Evolutionary conservation across 805 yeast genomes (phyloP).

Genomic region (Danielozyma ontarioensis): DNA sequence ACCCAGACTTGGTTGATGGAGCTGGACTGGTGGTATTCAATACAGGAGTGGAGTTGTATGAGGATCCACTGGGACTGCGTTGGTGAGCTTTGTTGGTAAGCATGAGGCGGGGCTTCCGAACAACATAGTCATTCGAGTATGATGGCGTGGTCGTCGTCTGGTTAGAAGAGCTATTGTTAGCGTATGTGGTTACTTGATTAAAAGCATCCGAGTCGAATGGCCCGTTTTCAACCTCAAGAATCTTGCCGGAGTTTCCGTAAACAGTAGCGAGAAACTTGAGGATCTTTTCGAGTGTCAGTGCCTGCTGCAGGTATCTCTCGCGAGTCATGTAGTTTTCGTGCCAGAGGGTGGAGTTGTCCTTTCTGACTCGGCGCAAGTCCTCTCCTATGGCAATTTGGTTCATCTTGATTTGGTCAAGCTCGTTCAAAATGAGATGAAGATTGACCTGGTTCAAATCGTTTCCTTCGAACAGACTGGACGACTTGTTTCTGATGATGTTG

Average conservation of each 20-base stretch:
- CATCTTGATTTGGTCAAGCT: conserved; percentile 68
- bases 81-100: conserved; percentile 34
- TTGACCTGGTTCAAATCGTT: conserved; percentile 31
- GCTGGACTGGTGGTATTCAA: no score
- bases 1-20: no score
- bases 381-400: conserved; percentile 80
- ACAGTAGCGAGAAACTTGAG: conserved; percentile 81
- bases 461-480: conserved; percentile 18
- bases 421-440: conserved; percentile 53
- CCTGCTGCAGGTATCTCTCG: conserved; percentile 80
- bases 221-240: conserved; percentile 28
- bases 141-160: conserved; percentile 3
- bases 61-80: conserved; percentile 8
- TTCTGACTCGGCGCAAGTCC: conserved; percentile 75
- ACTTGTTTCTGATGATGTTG: conserved; percentile 73
- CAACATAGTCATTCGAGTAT: conserved; percentile 8
- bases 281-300: conserved; percentile 83
- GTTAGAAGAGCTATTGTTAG: conserved; percentile 4
- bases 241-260: conserved; percentile 58
- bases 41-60: conserved; percentile 5
- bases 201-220: conserved; percentile 8
- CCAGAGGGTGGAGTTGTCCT: conserved; percentile 90
- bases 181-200: conserved; percentile 17
- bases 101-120: conserved; percentile 33
- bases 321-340: conserved; percentile 78